Base-by-base conservation (phyloP, 805 yeast genomes). In the Cyberlindnera samutprakarnensis region DNA sequence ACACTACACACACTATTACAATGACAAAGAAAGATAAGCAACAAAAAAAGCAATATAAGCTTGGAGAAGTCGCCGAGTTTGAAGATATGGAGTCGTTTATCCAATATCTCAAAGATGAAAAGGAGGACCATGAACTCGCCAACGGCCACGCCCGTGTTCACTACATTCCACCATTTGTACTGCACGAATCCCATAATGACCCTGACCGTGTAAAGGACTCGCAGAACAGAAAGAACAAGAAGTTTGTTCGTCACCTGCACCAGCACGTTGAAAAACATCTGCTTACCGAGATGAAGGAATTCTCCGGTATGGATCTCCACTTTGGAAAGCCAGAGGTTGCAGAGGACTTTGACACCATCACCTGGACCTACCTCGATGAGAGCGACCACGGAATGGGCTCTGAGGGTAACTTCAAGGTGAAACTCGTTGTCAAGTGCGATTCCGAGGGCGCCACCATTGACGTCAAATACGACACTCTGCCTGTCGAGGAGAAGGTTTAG, bases 261-360 rank as follows among this genome's bases (percentile, higher is more conserved):
- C 90, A 81, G 54, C 90, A 81, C 49, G 64, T 81, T 34, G 72
- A 75, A 46, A 78, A 78, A 49, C 88, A 80, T 54, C 59, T 81
- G 50, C 62, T 81, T 50, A 68, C 70, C 39, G 88, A 79, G 44
- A 75, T 81, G 57, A 69, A 68, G 40, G 65, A 62, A 36, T 70
- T 75, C 53, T 61, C 77, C n/a, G 82, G 84, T 28, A 55, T 66
- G 34, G 61, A 62, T 29, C 60, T 72, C 58, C 63, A 71, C 29
- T 70, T 73, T 50, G 68, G 70, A 31, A 66, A 61, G 21, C 62
- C 68, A 33, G 70, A 73, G 38, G 69, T 70, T 36, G 47, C 57
- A 21, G 64, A 62, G 37, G 61, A 66, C 28, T 57, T 62, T 23
- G 69, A 68, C 28, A 61, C 61, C 31, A 63, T 78, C 32, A 64